Evolutionary conservation across 805 yeast species (phyloP).

Genomic region (Starmerella apis): DNA sequence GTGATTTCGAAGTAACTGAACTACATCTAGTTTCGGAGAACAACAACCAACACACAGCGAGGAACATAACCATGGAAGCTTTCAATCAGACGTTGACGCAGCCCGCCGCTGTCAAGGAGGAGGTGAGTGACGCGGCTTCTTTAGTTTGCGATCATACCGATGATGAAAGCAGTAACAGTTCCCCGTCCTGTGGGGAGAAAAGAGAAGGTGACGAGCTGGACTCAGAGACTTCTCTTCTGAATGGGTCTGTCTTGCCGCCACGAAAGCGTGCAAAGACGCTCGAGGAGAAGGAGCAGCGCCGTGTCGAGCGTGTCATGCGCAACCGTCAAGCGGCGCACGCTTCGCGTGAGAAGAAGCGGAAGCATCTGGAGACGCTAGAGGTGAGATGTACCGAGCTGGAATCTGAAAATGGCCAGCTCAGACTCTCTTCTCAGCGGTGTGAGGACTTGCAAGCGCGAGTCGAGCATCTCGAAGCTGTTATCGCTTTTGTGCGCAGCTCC

Average conservation of each 20-base stretch:
- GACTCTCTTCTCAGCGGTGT: constrained; percentile 12
- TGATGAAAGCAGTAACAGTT: constrained; percentile 16
- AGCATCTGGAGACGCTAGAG: constrained; percentile 80
- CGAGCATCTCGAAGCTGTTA: constrained; percentile 24
- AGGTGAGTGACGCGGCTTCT: constrained; percentile 21
- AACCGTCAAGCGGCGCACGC: constrained; percentile 97
- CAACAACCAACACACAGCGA: constrained; percentile 1
- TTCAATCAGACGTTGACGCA: constrained; percentile 20
- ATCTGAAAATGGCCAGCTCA: constrained; percentile 27
- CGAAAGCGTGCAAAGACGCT: constrained; percentile 92
- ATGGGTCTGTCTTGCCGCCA: constrained; percentile 51
- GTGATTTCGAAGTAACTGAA: neutral
- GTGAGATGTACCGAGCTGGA: constrained; percentile 33
- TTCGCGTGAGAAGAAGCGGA: constrained; percentile 89
- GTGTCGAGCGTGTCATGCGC: constrained; percentile 83
- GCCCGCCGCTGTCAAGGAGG: constrained; percentile 20
- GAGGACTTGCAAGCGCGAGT: constrained; percentile 17
- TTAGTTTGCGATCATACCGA: constrained; percentile 14
- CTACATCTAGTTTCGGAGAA: neutral
- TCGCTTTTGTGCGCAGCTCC: constrained; percentile 21
- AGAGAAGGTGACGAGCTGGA: constrained; percentile 18
- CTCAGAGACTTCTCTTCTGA: constrained; percentile 10
- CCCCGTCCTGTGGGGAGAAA: constrained; percentile 7
- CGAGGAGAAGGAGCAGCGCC: constrained; percentile 93
- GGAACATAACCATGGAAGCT: constrained; percentile 15